A percentile compares a stretch with the other conserved stretches of the same genome.
Evolutionary conservation across 169 alveolate species (phyloP).

Genomic region (Theileria orientalis): DNA sequence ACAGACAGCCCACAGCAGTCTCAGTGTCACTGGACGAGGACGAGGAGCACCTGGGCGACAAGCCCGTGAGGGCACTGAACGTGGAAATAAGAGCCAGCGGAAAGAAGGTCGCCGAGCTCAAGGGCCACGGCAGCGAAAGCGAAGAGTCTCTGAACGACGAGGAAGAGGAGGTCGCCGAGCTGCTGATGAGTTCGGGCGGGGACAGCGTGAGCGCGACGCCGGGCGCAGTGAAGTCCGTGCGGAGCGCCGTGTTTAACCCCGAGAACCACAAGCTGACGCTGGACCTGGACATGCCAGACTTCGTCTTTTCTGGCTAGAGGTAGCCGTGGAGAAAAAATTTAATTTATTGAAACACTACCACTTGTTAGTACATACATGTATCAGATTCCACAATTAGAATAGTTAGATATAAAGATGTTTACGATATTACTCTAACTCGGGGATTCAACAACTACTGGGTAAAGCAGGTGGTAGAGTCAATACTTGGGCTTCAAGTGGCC

Average conservation of each 20-base stretch:
- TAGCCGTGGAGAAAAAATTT: neutral
- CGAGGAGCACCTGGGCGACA: neutral
- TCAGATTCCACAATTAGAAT: no score
- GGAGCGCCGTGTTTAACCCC: conserved; percentile 40
- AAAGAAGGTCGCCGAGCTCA: conserved; percentile 8
- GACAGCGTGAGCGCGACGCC: conserved; percentile 38
- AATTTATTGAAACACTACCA: conserved; percentile 7
- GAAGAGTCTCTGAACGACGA: conserved; percentile 10
- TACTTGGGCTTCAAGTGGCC: neutral
- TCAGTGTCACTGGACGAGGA: conserved; percentile 9
- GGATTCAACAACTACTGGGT: no score
- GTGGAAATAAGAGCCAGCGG: neutral
- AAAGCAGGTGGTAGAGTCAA: no score
- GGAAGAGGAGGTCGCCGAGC: conserved; percentile 11
- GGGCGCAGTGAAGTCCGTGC: conserved; percentile 46
- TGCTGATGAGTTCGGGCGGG: conserved; percentile 7
- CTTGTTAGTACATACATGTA: neutral
- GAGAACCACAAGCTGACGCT: conserved; percentile 43
- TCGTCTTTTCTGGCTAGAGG: neutral
- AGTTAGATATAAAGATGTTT: neutral
- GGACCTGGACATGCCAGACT: conserved; percentile 59
- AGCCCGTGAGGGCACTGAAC: neutral
- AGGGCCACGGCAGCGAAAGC: conserved; percentile 2
- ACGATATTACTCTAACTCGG: no score
- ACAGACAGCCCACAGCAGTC: conserved; percentile 4